A percentile compares a stretch with the other conserved stretches of the same genome.
Conservation (phyloP, 163 green algal species). For the Scenedesmus sp. region DNA sequence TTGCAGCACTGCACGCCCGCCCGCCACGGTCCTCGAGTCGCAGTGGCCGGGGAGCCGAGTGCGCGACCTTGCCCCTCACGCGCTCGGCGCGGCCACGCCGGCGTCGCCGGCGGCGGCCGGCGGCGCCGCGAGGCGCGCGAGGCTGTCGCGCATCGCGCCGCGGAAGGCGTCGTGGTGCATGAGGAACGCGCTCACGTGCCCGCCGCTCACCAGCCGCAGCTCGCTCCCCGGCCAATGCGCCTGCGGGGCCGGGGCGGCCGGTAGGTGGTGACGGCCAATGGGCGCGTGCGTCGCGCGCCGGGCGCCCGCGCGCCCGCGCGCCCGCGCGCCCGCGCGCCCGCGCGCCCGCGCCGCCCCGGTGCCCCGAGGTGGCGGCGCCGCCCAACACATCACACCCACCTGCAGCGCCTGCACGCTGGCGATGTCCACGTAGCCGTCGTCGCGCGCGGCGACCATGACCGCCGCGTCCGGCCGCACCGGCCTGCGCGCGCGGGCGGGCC, state of each 20-base stretch:
- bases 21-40: too few relatives aligned
- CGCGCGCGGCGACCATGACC: slow-evolving; percentile 80
- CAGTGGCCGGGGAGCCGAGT: too few relatives aligned
- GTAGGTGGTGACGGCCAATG: not conserved
- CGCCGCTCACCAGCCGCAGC: slow-evolving; percentile 72
- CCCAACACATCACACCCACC: too few relatives aligned
- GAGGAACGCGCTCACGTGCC: slow-evolving; percentile 88
- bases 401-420: slow-evolving; percentile 34
- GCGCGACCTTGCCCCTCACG: too few relatives aligned
- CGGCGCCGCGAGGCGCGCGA: slow-evolving; percentile 45
- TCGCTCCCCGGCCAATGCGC: slow-evolving; percentile 75
- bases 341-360: too few relatives aligned
- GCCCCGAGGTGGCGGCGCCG: too few relatives aligned
- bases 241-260: slow-evolving; percentile 62
- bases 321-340: slow-evolving; percentile 23
- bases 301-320: slow-evolving; percentile 3
- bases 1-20: too few relatives aligned
- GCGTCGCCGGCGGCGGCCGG: not conserved
- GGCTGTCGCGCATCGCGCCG: slow-evolving; percentile 66
- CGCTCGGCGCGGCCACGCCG: too few relatives aligned
- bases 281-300: too few relatives aligned
- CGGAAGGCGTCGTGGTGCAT: slow-evolving; percentile 79
- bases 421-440: slow-evolving; percentile 79
- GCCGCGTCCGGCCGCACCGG: slow-evolving; percentile 72
- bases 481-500: not conserved